A percentile compares a stretch with the other conserved stretches of the same genome.
Conservation (phyloP, 2,329 filamentous ascomycete species). For the Dothistroma pini region DNA sequence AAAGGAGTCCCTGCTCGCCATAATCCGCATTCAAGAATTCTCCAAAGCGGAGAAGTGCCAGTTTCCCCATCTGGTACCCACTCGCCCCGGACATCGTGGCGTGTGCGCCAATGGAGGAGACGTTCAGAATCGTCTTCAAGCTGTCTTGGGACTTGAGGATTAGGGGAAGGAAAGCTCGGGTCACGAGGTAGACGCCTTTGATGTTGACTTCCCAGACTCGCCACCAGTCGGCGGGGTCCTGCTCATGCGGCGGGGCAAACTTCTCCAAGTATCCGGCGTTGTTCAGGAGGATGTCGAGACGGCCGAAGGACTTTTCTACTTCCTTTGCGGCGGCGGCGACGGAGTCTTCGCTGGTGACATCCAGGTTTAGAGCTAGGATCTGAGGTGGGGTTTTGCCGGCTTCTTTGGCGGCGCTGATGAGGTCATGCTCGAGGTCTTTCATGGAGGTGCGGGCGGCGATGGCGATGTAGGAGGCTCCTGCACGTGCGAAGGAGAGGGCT, state of each 20-base stretch:
- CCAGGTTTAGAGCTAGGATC: slow-evolving; percentile 44
- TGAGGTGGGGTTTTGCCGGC: slow-evolving; percentile 35
- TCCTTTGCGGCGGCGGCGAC: slow-evolving; percentile 37
- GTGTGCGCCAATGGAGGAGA: slow-evolving; percentile 43
- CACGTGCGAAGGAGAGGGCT: slow-evolving; percentile 54
- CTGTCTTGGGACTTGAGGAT: slow-evolving; percentile 31
- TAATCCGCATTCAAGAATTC: slow-evolving; percentile 48
- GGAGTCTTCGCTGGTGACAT: slow-evolving; percentile 40
- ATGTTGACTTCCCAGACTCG: slow-evolving; percentile 50
- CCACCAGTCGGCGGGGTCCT: slow-evolving; percentile 45
- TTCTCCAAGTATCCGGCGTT: slow-evolving; percentile 35
- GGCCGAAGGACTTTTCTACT: slow-evolving; percentile 33
- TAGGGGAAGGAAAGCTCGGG: slow-evolving; percentile 46
- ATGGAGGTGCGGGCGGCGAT: slow-evolving; percentile 53
- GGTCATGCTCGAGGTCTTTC: slow-evolving; percentile 34
- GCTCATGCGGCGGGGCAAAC: slow-evolving; percentile 23
- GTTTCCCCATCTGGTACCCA: slow-evolving; percentile 48
- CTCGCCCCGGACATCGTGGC: slow-evolving; percentile 29
- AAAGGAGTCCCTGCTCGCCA: slow-evolving; percentile 40
- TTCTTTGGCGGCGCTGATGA: slow-evolving; percentile 40
- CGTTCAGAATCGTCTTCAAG: slow-evolving; percentile 43
- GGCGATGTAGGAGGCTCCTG: slow-evolving; percentile 52
- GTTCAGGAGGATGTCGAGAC: slow-evolving; percentile 38
- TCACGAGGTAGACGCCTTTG: slow-evolving; percentile 40
- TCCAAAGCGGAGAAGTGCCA: slow-evolving; percentile 45